Evolutionary conservation across 1,284 basidiomycete species (phyloP).

Genomic region (Xerocomus nothofagi): DNA sequence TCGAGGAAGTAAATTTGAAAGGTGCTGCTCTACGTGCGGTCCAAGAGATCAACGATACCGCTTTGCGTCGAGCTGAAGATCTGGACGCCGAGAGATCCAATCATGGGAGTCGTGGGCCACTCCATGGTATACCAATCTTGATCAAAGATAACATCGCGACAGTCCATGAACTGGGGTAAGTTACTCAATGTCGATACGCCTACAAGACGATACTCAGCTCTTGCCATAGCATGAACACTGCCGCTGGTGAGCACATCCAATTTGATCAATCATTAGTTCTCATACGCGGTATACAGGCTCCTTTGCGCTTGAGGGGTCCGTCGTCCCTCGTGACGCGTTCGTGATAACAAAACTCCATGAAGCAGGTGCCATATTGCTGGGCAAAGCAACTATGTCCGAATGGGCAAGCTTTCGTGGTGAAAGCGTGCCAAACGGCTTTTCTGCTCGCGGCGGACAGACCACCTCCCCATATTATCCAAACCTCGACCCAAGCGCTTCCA

Average conservation of each 20-base stretch:
- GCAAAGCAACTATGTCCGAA: conserved; percentile 50
- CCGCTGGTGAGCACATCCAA: conserved; percentile 35
- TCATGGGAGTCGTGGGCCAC: conserved; percentile 46
- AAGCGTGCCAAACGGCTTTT: conserved; percentile 46
- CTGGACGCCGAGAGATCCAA: conserved; percentile 55
- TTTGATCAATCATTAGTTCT: background rate
- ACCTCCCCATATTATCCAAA: conserved; percentile 50
- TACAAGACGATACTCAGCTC: background rate
- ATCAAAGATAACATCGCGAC: conserved; percentile 41
- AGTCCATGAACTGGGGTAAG: conserved; percentile 42
- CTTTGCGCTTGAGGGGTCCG: conserved; percentile 54
- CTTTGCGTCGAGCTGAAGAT: conserved; percentile 50
- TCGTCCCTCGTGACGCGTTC: conserved; percentile 65
- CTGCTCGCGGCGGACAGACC: conserved; percentile 53
- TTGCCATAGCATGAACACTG: conserved; percentile 62
- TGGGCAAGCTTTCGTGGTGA: conserved; percentile 50
- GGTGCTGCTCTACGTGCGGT: conserved; percentile 62
- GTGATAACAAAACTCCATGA: conserved; percentile 58
- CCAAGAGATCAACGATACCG: conserved; percentile 59
- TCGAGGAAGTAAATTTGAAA: conserved; percentile 69
- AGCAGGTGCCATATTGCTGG: conserved; percentile 56
- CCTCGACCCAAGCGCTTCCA: conserved; percentile 51
- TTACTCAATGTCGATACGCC: background rate
- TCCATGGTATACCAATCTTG: conserved; percentile 74
- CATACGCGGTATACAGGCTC: conserved; percentile 41